Evolutionary conservation across 139 green algal species (phyloP).

Genomic region (Ostreobium quekettii): DNA sequence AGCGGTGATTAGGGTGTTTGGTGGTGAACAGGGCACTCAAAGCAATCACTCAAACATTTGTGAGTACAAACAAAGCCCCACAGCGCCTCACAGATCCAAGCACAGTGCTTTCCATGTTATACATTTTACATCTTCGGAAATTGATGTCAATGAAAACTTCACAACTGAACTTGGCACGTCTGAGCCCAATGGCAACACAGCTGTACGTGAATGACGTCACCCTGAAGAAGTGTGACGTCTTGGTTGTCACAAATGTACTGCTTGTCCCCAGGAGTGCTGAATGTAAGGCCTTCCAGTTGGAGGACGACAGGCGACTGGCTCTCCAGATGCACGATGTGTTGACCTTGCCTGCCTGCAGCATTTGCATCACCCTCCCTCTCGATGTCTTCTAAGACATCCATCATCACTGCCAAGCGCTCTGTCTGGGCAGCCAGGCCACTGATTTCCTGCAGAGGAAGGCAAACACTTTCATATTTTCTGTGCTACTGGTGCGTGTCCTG

Average conservation of each 20-base stretch:
- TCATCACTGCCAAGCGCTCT: slow-evolving; percentile 51
- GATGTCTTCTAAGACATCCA: slow-evolving; percentile 16
- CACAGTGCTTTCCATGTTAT: too few relatives aligned
- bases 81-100: too few relatives aligned
- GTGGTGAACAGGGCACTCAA: too few relatives aligned
- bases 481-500: background rate
- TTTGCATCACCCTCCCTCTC: background rate
- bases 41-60: too few relatives aligned
- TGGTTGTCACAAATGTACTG: background rate
- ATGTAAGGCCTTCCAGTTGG: slow-evolving; percentile 1
- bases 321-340: slow-evolving; percentile 4
- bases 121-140: too few relatives aligned
- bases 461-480: slow-evolving; percentile 1
- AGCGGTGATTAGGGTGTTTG: too few relatives aligned
- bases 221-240: slow-evolving; percentile 15
- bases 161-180: too few relatives aligned
- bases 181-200: too few relatives aligned
- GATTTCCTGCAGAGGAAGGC: slow-evolving; percentile 36
- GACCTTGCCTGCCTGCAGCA: too few relatives aligned
- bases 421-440: slow-evolving; percentile 55
- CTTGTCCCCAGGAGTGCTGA: slow-evolving; percentile 5
- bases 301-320: background rate
- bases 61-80: too few relatives aligned
- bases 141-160: too few relatives aligned
- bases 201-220: too few relatives aligned